Conservation (phyloP, 2,329 filamentous ascomycete genomes). For the Alternaria ethzedia region DNA sequence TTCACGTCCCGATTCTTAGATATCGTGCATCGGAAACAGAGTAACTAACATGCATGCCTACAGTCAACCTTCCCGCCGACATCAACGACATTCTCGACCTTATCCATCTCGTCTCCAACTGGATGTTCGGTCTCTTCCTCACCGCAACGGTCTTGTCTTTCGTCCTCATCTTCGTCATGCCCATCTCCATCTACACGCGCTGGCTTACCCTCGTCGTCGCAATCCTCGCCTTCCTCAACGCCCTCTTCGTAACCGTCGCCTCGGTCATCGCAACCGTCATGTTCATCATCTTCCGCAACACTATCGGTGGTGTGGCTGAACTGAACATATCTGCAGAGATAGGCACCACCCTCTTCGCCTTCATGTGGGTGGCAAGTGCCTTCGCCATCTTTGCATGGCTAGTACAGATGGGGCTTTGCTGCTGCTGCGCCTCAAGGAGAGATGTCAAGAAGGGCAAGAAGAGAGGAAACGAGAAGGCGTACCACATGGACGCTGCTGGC, state of each 20-base stretch:
- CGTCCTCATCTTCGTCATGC: constrained; percentile 71
- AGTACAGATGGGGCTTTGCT: constrained; percentile 77
- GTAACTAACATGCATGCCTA: constrained; percentile 9
- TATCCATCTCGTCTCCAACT: constrained; percentile 74
- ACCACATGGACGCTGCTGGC: constrained; percentile 25
- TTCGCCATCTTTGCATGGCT: constrained; percentile 71
- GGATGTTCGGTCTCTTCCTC: constrained; percentile 92
- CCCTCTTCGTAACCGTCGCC: constrained; percentile 71
- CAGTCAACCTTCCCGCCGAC: constrained; percentile 76
- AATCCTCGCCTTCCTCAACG: constrained; percentile 70
- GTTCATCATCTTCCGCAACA: constrained; percentile 80
- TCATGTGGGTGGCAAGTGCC: constrained; percentile 84
- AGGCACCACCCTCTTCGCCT: constrained; percentile 77
- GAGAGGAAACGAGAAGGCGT: constrained; percentile 50
- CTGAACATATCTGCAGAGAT: constrained; percentile 78
- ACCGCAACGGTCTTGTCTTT: constrained; percentile 72
- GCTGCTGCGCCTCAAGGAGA: constrained; percentile 70
- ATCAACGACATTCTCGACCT: constrained; percentile 76
- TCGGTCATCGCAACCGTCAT: constrained; percentile 81
- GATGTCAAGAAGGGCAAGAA: constrained; percentile 59
- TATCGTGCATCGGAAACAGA: not conserved
- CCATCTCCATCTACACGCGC: constrained; percentile 58
- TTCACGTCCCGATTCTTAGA: not conserved
- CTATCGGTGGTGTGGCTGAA: constrained; percentile 71
- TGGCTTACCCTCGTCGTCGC: constrained; percentile 70